Evolutionary conservation across 2,329 filamentous ascomycete genomes (phyloP), one percentile per base, ranked within the genome.

Genomic region (Alternaria consortialis): DNA sequence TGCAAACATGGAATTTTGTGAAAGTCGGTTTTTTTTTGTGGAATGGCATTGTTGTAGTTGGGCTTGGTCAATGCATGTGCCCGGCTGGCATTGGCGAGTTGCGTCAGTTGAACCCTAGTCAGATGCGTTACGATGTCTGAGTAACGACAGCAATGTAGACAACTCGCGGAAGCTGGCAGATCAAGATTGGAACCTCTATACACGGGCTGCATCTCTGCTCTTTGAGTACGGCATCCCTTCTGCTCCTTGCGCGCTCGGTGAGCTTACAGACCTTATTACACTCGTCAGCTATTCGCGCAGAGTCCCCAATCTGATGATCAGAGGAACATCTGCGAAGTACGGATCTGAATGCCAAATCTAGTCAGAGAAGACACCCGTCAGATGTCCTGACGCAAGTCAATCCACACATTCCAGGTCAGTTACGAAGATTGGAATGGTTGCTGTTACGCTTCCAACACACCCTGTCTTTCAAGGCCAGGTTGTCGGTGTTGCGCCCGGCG

Each of bases 81-180:
- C 17, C 12, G 20, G 44, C 20, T 34, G 32, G 4, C 17, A 25
- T 48, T 8, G 7, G 29, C 29, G 44, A 34, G 3, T 1, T 25
- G 4, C 17, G 7, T 15, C 13, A 25, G n/a, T 31, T 11, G 46
- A 11, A 15, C 1, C 23, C 3, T 31, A 34, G 7, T 17, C 20
- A 11, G 23, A 12, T 48, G 13, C 8, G 17, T 12, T 36, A 1
- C 46, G 20, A 20, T 20, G 20, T 20, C 20, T 20, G 20, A 20
- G 46, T 5, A 12, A 48, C 12, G 17, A n/a, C 12, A 1, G 31
- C 13, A 34, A 48, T 36, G 20, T 34, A 48, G 2, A 3, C 7
- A 1, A 23, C 12, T 4, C 1, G 4, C 29, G 7, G 4, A 6
- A 20, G 17, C 7, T 2, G 17, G 7, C 11, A 1, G 5, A 2